Evolutionary conservation across 352 stramenopile genomes (phyloP).

Genomic region (Pythium utonaiense): DNA sequence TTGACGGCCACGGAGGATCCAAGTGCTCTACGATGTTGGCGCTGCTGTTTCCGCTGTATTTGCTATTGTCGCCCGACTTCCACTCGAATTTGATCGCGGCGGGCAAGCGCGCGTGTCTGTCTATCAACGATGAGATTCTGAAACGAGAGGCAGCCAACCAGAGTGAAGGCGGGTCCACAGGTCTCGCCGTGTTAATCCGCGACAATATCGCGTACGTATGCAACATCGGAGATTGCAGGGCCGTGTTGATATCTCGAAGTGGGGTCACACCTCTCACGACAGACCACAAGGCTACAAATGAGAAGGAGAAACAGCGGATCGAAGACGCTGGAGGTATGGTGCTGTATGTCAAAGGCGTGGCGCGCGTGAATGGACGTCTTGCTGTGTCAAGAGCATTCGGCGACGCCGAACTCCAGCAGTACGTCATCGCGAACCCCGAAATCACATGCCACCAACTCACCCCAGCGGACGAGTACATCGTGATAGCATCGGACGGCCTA

Average conservation of each 20-base stretch:
- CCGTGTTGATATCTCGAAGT: slow-evolving; percentile 47
- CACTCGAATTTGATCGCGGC: slow-evolving; percentile 36
- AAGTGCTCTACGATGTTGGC: slow-evolving; percentile 58
- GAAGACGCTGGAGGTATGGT: slow-evolving; percentile 68
- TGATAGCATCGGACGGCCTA: slow-evolving; percentile 71
- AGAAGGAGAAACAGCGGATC: slow-evolving; percentile 59
- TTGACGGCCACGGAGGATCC: slow-evolving; percentile 68
- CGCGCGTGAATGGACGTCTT: slow-evolving; percentile 65
- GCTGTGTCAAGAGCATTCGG: slow-evolving; percentile 71
- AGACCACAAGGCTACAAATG: slow-evolving; percentile 74
- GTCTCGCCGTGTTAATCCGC: slow-evolving; percentile 56
- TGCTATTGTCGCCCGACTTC: slow-evolving; percentile 56
- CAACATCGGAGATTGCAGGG: slow-evolving; percentile 79
- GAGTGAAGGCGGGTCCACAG: slow-evolving; percentile 59
- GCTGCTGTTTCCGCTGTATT: slow-evolving; percentile 63
- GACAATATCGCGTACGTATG: slow-evolving; percentile 44
- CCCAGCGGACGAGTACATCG: slow-evolving; percentile 65
- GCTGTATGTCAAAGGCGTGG: slow-evolving; percentile 69
- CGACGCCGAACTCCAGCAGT: slow-evolving; percentile 53
- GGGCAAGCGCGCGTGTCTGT: slow-evolving; percentile 38
- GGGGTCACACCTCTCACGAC: slow-evolving; percentile 50
- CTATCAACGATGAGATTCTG: slow-evolving; percentile 72
- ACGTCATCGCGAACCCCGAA: slow-evolving; percentile 63
- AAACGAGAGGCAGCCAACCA: slow-evolving; percentile 41
- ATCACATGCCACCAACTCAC: slow-evolving; percentile 48